These are phyloP conservation scores for Pythium dissotocum DNA, from an alignment of 352 stramenopile genomes.

Conservation along the genomic window DNA sequence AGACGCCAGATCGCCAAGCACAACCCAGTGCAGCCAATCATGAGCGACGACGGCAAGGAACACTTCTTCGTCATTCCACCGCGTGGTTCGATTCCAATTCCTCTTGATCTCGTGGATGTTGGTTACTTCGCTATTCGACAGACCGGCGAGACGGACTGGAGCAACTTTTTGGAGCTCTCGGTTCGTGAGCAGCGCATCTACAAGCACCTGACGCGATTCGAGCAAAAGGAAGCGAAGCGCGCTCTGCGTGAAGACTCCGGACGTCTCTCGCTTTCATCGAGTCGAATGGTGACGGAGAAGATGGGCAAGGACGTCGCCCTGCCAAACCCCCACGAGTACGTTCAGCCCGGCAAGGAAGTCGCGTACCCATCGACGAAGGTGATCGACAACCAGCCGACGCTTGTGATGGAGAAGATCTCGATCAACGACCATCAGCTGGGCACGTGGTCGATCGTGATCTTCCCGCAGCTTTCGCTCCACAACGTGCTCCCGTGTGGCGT, in stretches of 20 bases:
- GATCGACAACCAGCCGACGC: constrained; percentile 84
- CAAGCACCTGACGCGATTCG: constrained; percentile 72
- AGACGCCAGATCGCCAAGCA: constrained; percentile 44
- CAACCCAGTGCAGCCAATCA: constrained; percentile 51
- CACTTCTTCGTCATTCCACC: constrained; percentile 58
- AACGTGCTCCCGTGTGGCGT: constrained; percentile 83
- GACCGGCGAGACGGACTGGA: constrained; percentile 84
- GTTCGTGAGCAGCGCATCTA: constrained; percentile 74
- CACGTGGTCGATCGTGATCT: constrained; percentile 78
- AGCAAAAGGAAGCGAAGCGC: constrained; percentile 70
- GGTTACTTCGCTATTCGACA: constrained; percentile 84
- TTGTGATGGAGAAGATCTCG: constrained; percentile 75
- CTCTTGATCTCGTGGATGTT: constrained; percentile 67
- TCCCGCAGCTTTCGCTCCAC: constrained; percentile 77
- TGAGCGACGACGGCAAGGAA: constrained; percentile 33
- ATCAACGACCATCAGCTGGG: constrained; percentile 57
- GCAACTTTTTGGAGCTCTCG: constrained; percentile 69
- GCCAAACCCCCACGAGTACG: constrained; percentile 47
- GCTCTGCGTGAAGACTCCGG: constrained; percentile 44
- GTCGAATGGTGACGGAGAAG: constrained; percentile 64
- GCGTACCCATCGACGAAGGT: constrained; percentile 64
- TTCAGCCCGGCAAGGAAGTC: constrained; percentile 57
- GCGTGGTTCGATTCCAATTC: constrained; percentile 61
- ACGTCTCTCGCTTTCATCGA: constrained; percentile 43
- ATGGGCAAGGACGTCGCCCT: constrained; percentile 62